Evolutionary conservation across 768 basidiomycete genomes (phyloP).

Genomic region (Xerocomellus chrysenteron): DNA sequence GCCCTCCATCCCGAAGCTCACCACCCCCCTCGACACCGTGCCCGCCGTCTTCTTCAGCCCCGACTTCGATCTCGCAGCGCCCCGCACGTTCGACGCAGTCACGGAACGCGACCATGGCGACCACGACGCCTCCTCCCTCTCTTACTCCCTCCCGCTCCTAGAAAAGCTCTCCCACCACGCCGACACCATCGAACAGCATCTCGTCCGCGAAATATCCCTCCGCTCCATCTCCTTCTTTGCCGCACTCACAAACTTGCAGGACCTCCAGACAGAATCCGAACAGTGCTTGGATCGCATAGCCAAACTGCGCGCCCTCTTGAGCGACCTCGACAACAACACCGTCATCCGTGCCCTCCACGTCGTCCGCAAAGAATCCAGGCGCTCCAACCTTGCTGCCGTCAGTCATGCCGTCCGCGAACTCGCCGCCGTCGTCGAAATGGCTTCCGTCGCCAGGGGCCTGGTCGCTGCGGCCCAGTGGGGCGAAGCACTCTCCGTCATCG

Average conservation of each 20-base stretch:
- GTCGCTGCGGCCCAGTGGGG: constrained; percentile 89
- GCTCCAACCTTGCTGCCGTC: constrained; percentile 60
- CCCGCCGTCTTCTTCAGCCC: constrained; percentile 79
- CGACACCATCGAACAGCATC: constrained; percentile 92
- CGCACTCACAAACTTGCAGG: constrained; percentile 90
- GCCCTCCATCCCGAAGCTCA: constrained; percentile 31
- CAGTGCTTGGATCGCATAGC: constrained; percentile 77
- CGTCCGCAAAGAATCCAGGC: constrained; percentile 60
- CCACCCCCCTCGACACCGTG: constrained; percentile 74
- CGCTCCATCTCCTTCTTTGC: constrained; percentile 95
- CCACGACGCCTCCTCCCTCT: constrained; percentile 58
- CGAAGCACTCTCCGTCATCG: constrained; percentile 75
- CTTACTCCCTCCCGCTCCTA: constrained; percentile 71
- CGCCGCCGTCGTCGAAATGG: constrained; percentile 73
- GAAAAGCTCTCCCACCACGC: constrained; percentile 91
- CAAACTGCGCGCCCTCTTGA: constrained; percentile 66
- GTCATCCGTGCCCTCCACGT: constrained; percentile 80
- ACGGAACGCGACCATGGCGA: constrained; percentile 53
- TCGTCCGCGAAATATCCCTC: constrained; percentile 86
- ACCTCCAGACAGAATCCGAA: constrained; percentile 86
- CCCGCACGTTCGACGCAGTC: constrained; percentile 72
- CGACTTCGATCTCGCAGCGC: constrained; percentile 79
- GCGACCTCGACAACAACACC: constrained; percentile 71
- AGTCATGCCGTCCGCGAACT: constrained; percentile 63
- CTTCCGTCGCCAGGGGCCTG: constrained; percentile 64